Base-by-base conservation (phyloP, 805 yeast genomes). In the Yamadazyma paraphyllophila region DNA sequence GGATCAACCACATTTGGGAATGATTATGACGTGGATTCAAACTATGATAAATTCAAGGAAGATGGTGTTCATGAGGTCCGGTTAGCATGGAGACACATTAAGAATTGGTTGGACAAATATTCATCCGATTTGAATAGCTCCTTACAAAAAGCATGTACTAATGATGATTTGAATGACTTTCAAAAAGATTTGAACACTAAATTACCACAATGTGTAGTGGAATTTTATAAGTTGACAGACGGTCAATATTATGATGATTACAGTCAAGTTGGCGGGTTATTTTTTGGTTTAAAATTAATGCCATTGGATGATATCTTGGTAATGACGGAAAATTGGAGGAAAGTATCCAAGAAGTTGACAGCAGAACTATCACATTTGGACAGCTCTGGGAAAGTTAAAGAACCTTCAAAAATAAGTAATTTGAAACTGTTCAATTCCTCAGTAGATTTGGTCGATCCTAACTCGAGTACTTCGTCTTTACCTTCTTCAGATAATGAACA, bases 11-110 rank as follows among this genome's bases (percentile, higher is more conserved):
- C 41, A 7, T 35, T 43, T 40, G 43, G 37, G 12, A 26, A 29
- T 31, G 43, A 47, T 2, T 16, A 44, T 24, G 54, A 45, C 16
- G 76, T 52, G 48, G 69, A 60, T 49, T 74, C 61, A 45, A 76
- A 52, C 55, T 68, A 53, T 32, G 56, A 60, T 14, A 59, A 58
- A 11, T 57, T 31, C 17, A 39, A 39, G 6, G 66, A 61, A 13
- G 85, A 81, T 36, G 96, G 95, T 39, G 83, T 86, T 20, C 82
- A 92, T 44, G 88, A 91, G 51, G 72, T 78, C 1, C 73, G 84
- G 31, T 77, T 82, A 16, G 86, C 97, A 10, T 92, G 98, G 98
- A 78, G 86, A 51, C 91, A 91, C 57, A 82, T 92, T 47, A 92
- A 88, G 54, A 72, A 80, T 14, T 92, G 97, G 97, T 71, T 92